Base-by-base conservation (phyloP, 2,329 filamentous ascomycete genomes). In the Neocatenulostroma microsporum region DNA sequence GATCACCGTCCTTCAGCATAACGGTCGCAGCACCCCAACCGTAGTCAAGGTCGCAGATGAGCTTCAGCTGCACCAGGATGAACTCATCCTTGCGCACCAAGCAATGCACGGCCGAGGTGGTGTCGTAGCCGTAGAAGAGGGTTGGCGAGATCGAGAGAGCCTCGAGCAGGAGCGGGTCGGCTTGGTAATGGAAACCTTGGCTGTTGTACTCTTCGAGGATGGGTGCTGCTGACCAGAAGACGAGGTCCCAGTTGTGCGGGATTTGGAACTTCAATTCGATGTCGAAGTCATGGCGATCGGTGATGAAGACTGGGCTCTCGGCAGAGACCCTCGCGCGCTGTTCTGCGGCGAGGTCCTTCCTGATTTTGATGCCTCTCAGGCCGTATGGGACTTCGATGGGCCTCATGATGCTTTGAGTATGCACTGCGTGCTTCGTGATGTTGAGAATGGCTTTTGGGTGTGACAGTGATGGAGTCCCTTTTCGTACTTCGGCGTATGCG, bases 31-130 rank as follows among this genome's bases (percentile, higher is more conserved):
- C 30, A 17, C 11, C 7, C 37, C 30, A 30, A 2, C 26, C 24
- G 3, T 3, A 2, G 1, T 36, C 31, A 20, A 39, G 5, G 15
- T 39, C 30, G 9, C 36, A 39, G 10, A 28, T 13, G 11, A 41
- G 30, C 34, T 37, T 41, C 12, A 41, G 18, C 28, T 37, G 39
- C 6, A 37, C 14, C 25, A 34, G 33, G 29, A 37, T 30, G 18
- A 41, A 27, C 4, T 25, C n/a, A 3, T 30, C 11, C 4, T 21
- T n/a, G 2, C 34, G 29, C 13, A 30, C 34, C 7, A 41, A 19
- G 12, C 28, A 25, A 21, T 36, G 32, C 3, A 41, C 35, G 2
- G 21, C 34, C 2, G 34, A 21, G 7, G 15, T 23, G 1, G 39
- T 37, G 1, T 34, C 34, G 10, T 27, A 26, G 21, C 7, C 25